Conservation (phyloP, 805 yeast species). For the Isabelozyma heimii region DNA sequence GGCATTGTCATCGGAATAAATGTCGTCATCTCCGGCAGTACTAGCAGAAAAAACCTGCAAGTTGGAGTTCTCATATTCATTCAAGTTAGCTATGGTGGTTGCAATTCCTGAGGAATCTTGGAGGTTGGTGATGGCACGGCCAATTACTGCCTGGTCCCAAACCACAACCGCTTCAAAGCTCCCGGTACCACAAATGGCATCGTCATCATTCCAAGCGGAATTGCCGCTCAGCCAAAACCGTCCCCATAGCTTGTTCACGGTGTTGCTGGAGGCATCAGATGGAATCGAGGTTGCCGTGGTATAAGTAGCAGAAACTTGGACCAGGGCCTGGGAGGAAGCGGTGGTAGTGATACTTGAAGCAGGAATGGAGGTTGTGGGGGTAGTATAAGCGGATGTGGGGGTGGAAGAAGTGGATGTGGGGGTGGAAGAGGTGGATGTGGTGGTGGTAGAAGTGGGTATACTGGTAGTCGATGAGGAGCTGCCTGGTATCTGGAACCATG, state of each 20-base stretch:
- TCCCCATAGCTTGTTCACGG: constrained; percentile 13
- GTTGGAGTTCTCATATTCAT: constrained; percentile 13
- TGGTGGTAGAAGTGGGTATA: background rate
- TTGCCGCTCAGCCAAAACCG: constrained; percentile 17
- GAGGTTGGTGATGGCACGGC: constrained; percentile 14
- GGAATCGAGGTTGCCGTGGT: background rate
- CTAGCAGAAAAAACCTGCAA: constrained; percentile 18
- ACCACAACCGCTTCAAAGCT: constrained; percentile 14
- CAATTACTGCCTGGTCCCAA: constrained; percentile 27
- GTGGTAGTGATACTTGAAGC: background rate
- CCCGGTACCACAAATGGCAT: constrained; percentile 12
- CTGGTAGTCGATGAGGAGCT: background rate
- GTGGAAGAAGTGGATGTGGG: background rate
- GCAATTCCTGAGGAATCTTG: constrained; percentile 10
- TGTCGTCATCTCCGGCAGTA: constrained; percentile 9
- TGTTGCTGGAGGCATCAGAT: background rate
- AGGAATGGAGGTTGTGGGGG: background rate
- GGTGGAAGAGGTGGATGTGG: background rate
- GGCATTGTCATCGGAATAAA: constrained; percentile 18
- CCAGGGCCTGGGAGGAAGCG: background rate
- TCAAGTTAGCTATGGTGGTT: constrained; percentile 9
- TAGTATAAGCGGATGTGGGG: too few relatives aligned
- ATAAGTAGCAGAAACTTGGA: background rate
- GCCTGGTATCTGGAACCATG: too few relatives aligned
- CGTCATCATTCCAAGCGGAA: constrained; percentile 14